Evolutionary conservation across 495 filamentous ascomycete genomes (phyloP).

Genomic region (Thermochaetoides thermophila): DNA sequence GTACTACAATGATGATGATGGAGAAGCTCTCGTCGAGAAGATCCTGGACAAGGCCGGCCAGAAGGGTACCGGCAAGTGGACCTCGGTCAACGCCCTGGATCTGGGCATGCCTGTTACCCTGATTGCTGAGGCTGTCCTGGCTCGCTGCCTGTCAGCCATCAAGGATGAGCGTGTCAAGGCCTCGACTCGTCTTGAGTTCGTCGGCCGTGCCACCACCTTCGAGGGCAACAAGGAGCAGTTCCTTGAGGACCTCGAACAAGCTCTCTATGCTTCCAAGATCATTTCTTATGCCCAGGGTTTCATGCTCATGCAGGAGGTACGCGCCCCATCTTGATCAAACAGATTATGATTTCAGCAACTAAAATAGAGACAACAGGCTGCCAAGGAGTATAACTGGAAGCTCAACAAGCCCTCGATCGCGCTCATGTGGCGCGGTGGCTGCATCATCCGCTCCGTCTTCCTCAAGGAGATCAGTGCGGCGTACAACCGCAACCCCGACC

Average conservation of each 20-base stretch:
- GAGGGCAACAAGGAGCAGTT: conserved; percentile 81
- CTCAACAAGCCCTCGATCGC: conserved; percentile 99
- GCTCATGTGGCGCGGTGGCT: conserved; percentile 99
- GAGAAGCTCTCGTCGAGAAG: conserved; percentile 84
- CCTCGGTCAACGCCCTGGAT: conserved; percentile 95
- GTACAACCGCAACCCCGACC: conserved; percentile 85
- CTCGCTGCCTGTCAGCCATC: conserved; percentile 83
- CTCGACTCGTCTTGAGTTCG: conserved; percentile 53
- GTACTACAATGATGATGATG: conserved; percentile 91
- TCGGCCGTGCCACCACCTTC: conserved; percentile 65
- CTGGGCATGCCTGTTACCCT: conserved; percentile 97
- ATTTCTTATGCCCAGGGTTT: conserved; percentile 99
- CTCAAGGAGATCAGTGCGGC: conserved; percentile 96
- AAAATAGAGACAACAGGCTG: conserved; percentile 47
- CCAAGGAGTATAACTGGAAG: conserved; percentile 93
- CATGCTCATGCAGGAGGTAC: conserved; percentile 98
- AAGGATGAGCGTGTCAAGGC: conserved; percentile 87
- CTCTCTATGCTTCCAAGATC: conserved; percentile 97
- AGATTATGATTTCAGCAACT: too few relatives aligned
- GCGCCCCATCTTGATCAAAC: too few relatives aligned
- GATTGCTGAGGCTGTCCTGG: conserved; percentile 93
- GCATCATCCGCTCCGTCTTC: conserved; percentile 99
- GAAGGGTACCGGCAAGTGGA: conserved; percentile 99
- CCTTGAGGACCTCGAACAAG: conserved; percentile 94
- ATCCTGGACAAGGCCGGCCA: conserved; percentile 97